Evolutionary conservation across 345 rosid species (phyloP).

Genomic region (Arabidopsis thaliana): TAIR10.1 NC_003070.9:21013501-21014000

Average conservation of each 20-base stretch:
- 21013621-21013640: slow-evolving; percentile 39
- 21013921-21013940: slow-evolving; percentile 26
- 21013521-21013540: slow-evolving; percentile 42
- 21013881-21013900: slow-evolving; percentile 11
- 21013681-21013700: neutral
- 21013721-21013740: neutral
- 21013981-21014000: slow-evolving; percentile 10
- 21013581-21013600: slow-evolving; percentile 52
- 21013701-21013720: neutral
- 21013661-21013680: too few species aligned
- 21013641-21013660: too few species aligned
- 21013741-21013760: too few species aligned
- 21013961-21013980: slow-evolving; percentile 1
- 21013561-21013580: slow-evolving; percentile 52
- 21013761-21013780: neutral
- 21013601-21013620: slow-evolving; percentile 57
- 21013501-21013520: slow-evolving; percentile 23
- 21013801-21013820: neutral
- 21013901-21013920: slow-evolving; percentile 7
- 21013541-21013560: slow-evolving; percentile 66
- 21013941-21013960: neutral
- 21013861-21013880: slow-evolving; percentile 41
- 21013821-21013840: slow-evolving; percentile 48
- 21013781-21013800: neutral
- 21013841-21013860: slow-evolving; percentile 38